Evolutionary conservation across 176 grass and related monocot genomes (phyloP).

Genomic region (Elymus sibiricus): DNA sequence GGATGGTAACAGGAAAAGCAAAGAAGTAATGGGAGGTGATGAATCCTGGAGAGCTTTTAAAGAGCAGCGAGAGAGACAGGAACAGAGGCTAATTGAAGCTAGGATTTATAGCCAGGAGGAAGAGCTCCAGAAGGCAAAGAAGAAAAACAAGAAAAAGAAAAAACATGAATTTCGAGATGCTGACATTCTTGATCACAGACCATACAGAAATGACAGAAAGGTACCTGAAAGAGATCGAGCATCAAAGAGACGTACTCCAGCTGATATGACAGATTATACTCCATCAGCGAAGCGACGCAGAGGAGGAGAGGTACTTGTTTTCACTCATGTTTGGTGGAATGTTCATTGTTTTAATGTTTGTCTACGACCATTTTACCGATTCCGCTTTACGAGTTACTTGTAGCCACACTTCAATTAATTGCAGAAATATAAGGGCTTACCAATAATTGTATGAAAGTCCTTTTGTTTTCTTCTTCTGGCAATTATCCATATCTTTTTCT

Average conservation of each 20-base stretch:
- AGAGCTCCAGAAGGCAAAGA: conserved; percentile 71
- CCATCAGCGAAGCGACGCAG: conserved; percentile 66
- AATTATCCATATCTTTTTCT: neutral
- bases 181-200: conserved; percentile 67
- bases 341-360: conserved; percentile 3
- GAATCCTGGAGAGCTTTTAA: conserved; percentile 56
- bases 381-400: neutral
- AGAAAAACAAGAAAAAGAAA: conserved; percentile 97
- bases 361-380: neutral
- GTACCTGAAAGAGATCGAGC: conserved; percentile 62
- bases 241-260: conserved; percentile 47
- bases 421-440: neutral
- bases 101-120: conserved; percentile 64
- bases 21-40: conserved; percentile 25
- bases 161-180: conserved; percentile 96
- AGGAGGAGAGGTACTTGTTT: conserved; percentile 79
- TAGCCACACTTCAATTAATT: neutral
- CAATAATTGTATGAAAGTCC: neutral
- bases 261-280: conserved; percentile 55
- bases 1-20: conserved; percentile 54
- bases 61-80: conserved; percentile 52
- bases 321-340: conserved; percentile 9
- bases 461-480: neutral
- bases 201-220: conserved; percentile 89
- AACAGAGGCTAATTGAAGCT: conserved; percentile 59